Conservation (phyloP, 805 yeast genomes). For the Metschnikowia dekortorum region DNA sequence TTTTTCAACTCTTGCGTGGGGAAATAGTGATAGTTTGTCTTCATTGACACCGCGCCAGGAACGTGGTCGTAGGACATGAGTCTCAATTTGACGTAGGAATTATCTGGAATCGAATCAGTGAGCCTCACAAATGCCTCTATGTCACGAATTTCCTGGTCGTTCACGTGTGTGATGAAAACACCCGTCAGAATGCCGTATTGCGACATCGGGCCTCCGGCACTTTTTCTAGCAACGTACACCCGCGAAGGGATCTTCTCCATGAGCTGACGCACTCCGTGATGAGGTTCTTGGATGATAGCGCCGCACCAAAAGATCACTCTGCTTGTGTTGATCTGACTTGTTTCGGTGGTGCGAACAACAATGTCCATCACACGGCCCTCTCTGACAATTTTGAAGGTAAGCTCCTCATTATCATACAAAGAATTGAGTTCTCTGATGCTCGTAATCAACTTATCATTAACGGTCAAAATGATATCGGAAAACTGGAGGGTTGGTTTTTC, state of each 20-base stretch:
- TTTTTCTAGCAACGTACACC: slow-evolving; percentile 74
- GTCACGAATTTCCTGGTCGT: slow-evolving; percentile 68
- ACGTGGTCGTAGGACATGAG: slow-evolving; percentile 81
- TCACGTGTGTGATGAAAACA: slow-evolving; percentile 84
- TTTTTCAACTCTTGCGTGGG: slow-evolving; percentile 63
- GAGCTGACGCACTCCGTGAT: slow-evolving; percentile 84
- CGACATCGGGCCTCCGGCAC: slow-evolving; percentile 81
- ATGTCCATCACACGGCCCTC: slow-evolving; percentile 60
- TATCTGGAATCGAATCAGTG: slow-evolving; percentile 69
- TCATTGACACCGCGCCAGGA: slow-evolving; percentile 80
- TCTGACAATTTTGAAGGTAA: slow-evolving; percentile 66
- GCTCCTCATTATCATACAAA: slow-evolving; percentile 37
- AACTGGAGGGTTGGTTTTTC: slow-evolving; percentile 38
- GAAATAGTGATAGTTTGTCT: slow-evolving; percentile 86
- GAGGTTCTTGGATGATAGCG: slow-evolving; percentile 80
- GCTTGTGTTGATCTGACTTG: slow-evolving; percentile 55
- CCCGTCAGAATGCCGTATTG: slow-evolving; percentile 77
- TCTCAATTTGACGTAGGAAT: slow-evolving; percentile 75
- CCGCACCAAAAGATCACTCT: slow-evolving; percentile 82
- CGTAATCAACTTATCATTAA: slow-evolving; percentile 61
- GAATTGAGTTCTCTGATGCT: slow-evolving; percentile 63
- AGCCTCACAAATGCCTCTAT: slow-evolving; percentile 62
- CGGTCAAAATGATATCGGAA: slow-evolving; percentile 76
- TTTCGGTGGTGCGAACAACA: slow-evolving; percentile 59
- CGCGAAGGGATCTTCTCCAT: slow-evolving; percentile 72